These are phyloP conservation scores for Verticillium longisporum DNA, from an alignment of 2,329 filamentous ascomycete genomes.

Conservation along the genomic window DNA sequence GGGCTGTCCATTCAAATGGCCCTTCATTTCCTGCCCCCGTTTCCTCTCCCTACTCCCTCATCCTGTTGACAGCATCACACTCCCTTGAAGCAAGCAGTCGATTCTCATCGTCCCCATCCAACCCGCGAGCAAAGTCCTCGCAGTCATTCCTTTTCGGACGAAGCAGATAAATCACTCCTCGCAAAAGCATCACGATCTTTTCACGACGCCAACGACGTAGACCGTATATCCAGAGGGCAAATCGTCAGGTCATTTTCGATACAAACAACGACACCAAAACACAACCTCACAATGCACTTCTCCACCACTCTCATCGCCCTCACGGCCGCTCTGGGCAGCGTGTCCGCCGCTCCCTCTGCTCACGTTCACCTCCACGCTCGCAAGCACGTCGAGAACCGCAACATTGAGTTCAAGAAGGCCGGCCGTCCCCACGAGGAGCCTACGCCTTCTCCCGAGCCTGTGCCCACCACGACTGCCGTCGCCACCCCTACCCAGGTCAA, in stretches of 20 bases:
- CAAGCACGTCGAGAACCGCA: background rate
- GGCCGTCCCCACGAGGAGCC: constrained; percentile 4
- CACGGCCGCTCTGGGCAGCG: constrained; percentile 31
- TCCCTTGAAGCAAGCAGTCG: background rate
- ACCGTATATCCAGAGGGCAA: constrained; percentile 1
- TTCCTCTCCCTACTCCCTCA: background rate
- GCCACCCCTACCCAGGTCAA: constrained; percentile 21
- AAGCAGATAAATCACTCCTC: background rate
- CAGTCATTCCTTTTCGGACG: constrained; percentile 13
- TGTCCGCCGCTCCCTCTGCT: constrained; percentile 31
- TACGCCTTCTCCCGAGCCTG: constrained; percentile 6
- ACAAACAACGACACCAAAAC: background rate
- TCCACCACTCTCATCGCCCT: constrained; percentile 27
- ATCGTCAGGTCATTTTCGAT: background rate
- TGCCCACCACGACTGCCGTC: constrained; percentile 12
- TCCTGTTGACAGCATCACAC: background rate
- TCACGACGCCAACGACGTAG: background rate
- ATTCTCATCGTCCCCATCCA: constrained; percentile 5
- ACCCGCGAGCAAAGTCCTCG: constrained; percentile 9
- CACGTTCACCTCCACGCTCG: constrained; percentile 24
- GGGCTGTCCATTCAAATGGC: background rate
- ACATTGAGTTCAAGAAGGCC: constrained; percentile 1
- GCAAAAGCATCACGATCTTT: constrained; percentile 3
- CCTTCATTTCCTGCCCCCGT: background rate
- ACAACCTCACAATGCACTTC: constrained; percentile 29